phyloP scores from a whole-genome alignment of 306 rosid genomes.

The Dryas octopetala region DNA sequence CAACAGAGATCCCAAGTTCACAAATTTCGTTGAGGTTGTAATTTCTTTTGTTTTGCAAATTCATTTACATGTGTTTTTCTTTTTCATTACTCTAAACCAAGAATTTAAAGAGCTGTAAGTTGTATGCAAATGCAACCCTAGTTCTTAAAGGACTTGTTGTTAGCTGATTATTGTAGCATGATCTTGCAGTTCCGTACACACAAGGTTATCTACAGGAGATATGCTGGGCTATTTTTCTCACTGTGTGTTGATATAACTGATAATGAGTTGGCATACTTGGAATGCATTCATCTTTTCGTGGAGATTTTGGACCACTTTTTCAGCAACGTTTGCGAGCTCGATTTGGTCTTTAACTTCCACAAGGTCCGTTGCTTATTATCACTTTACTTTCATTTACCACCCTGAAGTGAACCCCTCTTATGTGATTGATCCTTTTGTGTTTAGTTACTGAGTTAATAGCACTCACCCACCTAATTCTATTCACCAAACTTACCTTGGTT shows the following conservation, averaged over 20 bases:
- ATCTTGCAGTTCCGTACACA: slow-evolving; percentile 88
- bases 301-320: slow-evolving; percentile 95
- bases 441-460: no score
- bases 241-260: slow-evolving; percentile 99
- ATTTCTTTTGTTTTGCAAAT: background rate
- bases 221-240: slow-evolving; percentile 94
- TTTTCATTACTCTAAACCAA: no score
- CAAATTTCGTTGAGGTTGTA: slow-evolving; percentile 90
- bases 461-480: background rate
- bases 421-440: background rate
- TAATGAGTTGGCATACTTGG: slow-evolving; percentile 90
- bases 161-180: slow-evolving; percentile 10
- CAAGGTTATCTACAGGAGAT: slow-evolving; percentile 92
- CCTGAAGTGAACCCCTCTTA: background rate
- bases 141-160: background rate
- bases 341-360: slow-evolving; percentile 90
- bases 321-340: slow-evolving; percentile 92
- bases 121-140: background rate
- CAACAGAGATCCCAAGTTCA: slow-evolving; percentile 93
- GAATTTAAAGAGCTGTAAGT: background rate
- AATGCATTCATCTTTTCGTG: slow-evolving; percentile 94
- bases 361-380: slow-evolving; percentile 52
- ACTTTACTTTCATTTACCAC: background rate
- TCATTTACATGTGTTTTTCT: background rate
- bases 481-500: background rate